Evolutionary conservation across 1,284 basidiomycete genomes (phyloP), one percentile per base, ranked within the genome.

Genomic region (Ustilago nuda): DNA sequence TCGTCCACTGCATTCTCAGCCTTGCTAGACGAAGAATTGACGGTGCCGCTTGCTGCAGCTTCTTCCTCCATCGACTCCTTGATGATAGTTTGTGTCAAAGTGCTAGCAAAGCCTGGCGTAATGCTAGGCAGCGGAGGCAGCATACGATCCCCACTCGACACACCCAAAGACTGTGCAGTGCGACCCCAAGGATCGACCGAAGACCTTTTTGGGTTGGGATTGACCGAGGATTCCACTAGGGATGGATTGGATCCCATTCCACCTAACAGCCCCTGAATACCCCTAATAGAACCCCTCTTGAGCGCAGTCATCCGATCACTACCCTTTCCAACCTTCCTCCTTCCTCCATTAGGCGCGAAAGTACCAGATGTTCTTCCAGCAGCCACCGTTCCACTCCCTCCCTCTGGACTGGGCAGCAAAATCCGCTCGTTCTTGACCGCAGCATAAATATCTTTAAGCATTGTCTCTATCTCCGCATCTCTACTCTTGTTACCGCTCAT

Each of bases 31-130:
- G 90, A 82, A 72, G 92, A 43, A 2, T 13, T 35, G 5, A 19
- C 30, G 8, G 41, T 15, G 3, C 23, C 46, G 27, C 33, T 30
- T 3, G 45, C 12, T 8, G 56, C 37, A 3, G 56, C 89, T 81
- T 97, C 94, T 82, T 97, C 95, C 86, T 98, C 95, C 73, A 94
- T 92, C 8, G 92, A 89, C 85, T 99, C 96, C 30, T 92, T 91
- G 84, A 99, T 98, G 85, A 98, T 98, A 1, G 94, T 95, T 84
- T 97, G 93, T 1, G 94, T 94, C 23, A 99, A 89, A 74, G 96
- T 98, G 65, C 93, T 95, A 3, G 94, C 96, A 84, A 99, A 99
- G 6, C 96, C 96, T 8, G 98, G 89, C 0, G 94, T 91, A 19
- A 67, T 67, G 19, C 56, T 23, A 0, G 65, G 66, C 11, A 51